Evolutionary conservation across 2,329 filamentous ascomycete species (phyloP), one percentile per base, ranked within the genome.

Genomic region (Colletotrichum caudatum): DNA sequence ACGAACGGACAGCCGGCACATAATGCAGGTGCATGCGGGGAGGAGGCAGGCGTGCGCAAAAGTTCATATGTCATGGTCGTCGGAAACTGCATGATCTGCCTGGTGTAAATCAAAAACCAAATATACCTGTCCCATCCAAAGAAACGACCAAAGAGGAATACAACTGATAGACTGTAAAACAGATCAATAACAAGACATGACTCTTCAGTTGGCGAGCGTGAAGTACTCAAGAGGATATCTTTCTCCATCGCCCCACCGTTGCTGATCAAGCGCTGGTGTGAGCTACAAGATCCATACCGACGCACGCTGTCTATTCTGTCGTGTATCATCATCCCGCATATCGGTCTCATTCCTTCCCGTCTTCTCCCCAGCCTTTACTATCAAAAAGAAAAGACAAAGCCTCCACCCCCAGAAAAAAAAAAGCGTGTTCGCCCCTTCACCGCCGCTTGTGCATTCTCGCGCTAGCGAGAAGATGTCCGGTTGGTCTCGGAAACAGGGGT

Each of bases 301-400:
- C 69, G 69, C 54, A 54, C 69, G 69, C 60, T 60, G 66, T 65
- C 60, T 41, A 65, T 72, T 35, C 69, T 60, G 59, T 51, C 48
- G 33, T 29, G 54, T 64, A 64, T 69, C 71, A 72, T 72, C 71
- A 73, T 72, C 54, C 61, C 60, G 64, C 68, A 69, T 68, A 51
- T 61, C 20, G 18, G 54, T 29, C 44, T 59, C 53, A n/a, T 58
- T 26, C 41, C 26, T 64, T 35, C 48, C 54, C 33, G 33, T 48
- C 57, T 58, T 29, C 39, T 44, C 59, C 62, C 67, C 51, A 58
- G 50, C 46, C 57, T 39, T 61, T 58, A 6, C 29, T 3, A 35
- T 20, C 7, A 46, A 46, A 33, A 11, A 16, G 29, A 54, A 35
- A 54, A 9, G 11, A 46, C 4, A 46, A 5, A 9, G 8, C 11